Evolutionary conservation across 2,329 filamentous ascomycete genomes (phyloP).

Genomic region (Aureobasidium sp.): DNA sequence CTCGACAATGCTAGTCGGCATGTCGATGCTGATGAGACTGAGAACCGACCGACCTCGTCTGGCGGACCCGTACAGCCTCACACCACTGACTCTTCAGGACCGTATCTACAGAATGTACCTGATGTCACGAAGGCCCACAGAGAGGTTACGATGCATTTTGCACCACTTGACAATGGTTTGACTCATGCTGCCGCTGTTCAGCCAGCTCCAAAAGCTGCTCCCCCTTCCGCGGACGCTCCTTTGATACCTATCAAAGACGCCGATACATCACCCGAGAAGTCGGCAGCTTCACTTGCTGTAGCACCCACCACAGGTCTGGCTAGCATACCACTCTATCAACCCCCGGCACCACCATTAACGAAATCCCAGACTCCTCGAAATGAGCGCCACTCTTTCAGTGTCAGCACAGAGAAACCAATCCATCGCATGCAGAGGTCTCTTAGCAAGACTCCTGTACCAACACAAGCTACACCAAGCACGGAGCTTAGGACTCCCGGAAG

Average conservation of each 20-base stretch:
- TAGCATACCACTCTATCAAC: constrained; percentile 12
- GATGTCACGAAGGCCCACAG: neutral
- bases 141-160: neutral
- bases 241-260: neutral
- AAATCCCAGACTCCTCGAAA: constrained; percentile 3
- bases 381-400: constrained; percentile 1
- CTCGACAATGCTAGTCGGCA: neutral
- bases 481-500: constrained; percentile 16
- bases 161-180: neutral
- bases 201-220: too few relatives aligned
- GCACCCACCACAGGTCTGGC: constrained; percentile 9
- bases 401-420: neutral
- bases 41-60: neutral
- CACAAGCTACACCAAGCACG: neutral
- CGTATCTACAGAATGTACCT: neutral
- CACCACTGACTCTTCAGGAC: neutral
- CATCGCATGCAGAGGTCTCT: neutral
- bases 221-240: neutral
- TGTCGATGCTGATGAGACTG: neutral
- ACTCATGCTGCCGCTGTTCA: neutral
- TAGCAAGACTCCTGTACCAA: constrained; percentile 15
- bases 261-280: constrained; percentile 1
- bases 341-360: constrained; percentile 11
- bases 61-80: constrained; percentile 4
- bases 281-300: constrained; percentile 14